Conservation (phyloP, 1,139 yeast species). For the Saccharomycopsis hybrid region DNA sequence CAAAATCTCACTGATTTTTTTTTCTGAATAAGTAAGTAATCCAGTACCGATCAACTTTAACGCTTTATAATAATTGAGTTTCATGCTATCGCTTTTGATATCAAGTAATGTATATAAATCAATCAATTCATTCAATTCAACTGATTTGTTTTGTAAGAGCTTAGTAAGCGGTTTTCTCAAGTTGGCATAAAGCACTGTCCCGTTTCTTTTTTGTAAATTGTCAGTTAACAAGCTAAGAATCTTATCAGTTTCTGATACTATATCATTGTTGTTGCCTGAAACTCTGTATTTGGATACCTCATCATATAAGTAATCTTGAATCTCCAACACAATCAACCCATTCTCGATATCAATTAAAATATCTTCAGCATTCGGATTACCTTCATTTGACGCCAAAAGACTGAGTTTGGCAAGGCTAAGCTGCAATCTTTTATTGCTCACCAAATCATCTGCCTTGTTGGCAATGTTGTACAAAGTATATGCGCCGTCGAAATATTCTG, state of each 20-base stretch:
- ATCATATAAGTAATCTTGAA: constrained; percentile 39
- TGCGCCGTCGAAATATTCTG: constrained; percentile 46
- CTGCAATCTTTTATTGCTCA: constrained; percentile 48
- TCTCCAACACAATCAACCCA: constrained; percentile 40
- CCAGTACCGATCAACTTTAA: constrained; percentile 34
- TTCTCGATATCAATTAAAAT: constrained; percentile 40
- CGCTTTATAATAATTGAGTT: constrained; percentile 36
- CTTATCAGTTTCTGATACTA: constrained; percentile 23
- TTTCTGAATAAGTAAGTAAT: constrained; percentile 28
- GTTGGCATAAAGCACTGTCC: constrained; percentile 16
- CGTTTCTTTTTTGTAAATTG: constrained; percentile 22
- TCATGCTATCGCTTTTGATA: constrained; percentile 27
- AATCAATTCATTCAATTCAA: constrained; percentile 44
- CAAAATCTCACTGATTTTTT: constrained; percentile 31
- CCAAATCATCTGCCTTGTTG: constrained; percentile 35
- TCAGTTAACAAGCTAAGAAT: constrained; percentile 20
- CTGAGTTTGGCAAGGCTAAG: constrained; percentile 66
- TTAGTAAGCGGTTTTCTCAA: constrained; percentile 27
- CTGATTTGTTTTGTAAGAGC: constrained; percentile 35
- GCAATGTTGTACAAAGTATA: constrained; percentile 40
- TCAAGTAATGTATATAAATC: constrained; percentile 51
- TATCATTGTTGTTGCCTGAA: constrained; percentile 23
- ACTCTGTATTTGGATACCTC: constrained; percentile 30
- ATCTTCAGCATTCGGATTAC: constrained; percentile 25
- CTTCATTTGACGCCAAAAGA: constrained; percentile 28